Evolutionary conservation across 1,139 yeast species (phyloP).

Genomic region (Hemisphaericaspora xylofermentans): DNA sequence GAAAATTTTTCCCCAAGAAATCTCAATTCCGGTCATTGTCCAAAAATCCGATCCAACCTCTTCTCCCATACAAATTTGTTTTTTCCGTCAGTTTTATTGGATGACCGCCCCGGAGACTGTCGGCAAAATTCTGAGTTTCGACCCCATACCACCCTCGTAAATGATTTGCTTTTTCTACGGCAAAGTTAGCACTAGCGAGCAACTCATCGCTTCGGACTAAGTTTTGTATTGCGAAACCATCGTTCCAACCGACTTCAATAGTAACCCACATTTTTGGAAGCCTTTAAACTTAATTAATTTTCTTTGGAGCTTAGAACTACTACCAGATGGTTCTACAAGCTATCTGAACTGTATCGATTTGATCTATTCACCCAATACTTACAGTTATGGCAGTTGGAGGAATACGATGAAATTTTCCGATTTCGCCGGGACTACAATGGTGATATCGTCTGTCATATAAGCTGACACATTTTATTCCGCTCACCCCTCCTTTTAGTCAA

Average conservation of each 20-base stretch:
- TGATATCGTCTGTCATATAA: too few species aligned
- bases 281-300: too few species aligned
- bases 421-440: background rate
- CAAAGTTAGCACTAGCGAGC: constrained; percentile 1
- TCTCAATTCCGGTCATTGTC: constrained; percentile 1
- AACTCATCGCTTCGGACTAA: background rate
- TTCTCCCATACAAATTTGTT: constrained; percentile 1
- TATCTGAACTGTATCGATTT: too few species aligned
- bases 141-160: background rate
- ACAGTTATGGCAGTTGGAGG: too few species aligned
- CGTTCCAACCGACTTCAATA: too few species aligned
- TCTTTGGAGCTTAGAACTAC: too few species aligned
- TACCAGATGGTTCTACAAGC: too few species aligned
- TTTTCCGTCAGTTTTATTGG: constrained; percentile 6
- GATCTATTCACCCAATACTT: too few species aligned
- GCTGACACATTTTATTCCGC: too few species aligned
- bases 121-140: constrained; percentile 2
- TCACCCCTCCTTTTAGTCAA: constrained; percentile 1
- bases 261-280: too few species aligned
- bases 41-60: background rate
- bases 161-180: background rate
- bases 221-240: background rate
- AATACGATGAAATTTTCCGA: background rate
- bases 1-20: constrained; percentile 1
- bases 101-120: constrained; percentile 6